phyloP scores from a whole-genome alignment of 116 monocot genomes.

The Dioscorea cayenensis region DNA sequence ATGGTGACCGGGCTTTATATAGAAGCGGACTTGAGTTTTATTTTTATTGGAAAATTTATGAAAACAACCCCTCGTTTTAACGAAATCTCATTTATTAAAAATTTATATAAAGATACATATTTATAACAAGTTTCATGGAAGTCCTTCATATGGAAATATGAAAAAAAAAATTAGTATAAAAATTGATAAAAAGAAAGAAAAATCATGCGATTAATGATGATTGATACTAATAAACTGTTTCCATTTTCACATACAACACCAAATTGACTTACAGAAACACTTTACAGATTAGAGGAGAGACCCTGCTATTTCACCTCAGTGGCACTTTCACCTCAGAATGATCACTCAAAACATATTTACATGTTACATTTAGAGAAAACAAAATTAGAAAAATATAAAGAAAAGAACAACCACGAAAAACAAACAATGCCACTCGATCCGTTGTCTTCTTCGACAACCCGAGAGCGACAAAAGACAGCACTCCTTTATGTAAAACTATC shows the following conservation, averaged over 20 bases:
- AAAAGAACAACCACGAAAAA: not conserved
- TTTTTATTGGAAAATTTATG: no score
- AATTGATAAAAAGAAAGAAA: no score
- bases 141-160: no score
- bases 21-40: no score
- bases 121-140: no score
- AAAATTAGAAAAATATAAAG: not conserved
- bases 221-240: no score
- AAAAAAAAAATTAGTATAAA: no score
- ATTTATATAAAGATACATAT: no score
- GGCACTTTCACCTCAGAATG: not conserved
- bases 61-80: no score
- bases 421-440: not conserved
- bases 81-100: no score
- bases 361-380: conserved; percentile 4
- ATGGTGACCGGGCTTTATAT: no score
- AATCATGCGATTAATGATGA: no score
- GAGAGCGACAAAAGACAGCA: not conserved
- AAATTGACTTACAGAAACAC: not conserved
- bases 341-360: conserved; percentile 2
- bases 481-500: not conserved
- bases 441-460: conserved; percentile 9
- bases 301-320: not conserved
- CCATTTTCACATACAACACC: conserved; percentile 1
- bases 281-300: not conserved